Evolutionary conservation across 768 basidiomycete genomes (phyloP).

Genomic region (Aureoboletus auriporus): DNA sequence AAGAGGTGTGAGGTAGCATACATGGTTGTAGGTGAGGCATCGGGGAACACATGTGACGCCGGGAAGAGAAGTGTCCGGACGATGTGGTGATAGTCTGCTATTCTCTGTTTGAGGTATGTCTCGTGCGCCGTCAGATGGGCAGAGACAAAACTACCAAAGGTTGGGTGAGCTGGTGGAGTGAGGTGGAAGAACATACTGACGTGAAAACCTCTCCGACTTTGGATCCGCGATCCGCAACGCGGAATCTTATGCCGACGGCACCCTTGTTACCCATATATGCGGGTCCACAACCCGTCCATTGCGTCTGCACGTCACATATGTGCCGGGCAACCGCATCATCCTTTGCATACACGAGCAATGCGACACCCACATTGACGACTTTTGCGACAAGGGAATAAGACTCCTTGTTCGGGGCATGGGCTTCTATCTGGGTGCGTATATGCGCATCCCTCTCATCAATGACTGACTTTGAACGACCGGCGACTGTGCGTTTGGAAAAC

Average conservation of each 20-base stretch:
- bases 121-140: conserved; percentile 89
- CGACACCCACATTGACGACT: conserved; percentile 82
- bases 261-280: conserved; percentile 92
- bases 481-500: conserved; percentile 44
- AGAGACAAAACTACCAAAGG: conserved; percentile 69
- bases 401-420: conserved; percentile 67
- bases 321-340: conserved; percentile 61
- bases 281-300: conserved; percentile 72
- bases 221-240: conserved; percentile 53
- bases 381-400: conserved; percentile 75
- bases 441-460: conserved; percentile 65
- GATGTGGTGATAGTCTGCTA: conserved; percentile 80
- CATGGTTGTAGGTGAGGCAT: conserved; percentile 50
- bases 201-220: conserved; percentile 74
- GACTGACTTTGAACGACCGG: conserved; percentile 69
- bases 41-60: conserved; percentile 39
- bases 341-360: conserved; percentile 80
- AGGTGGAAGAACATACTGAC: conserved; percentile 43
- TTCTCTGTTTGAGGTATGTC: conserved; percentile 55
- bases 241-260: conserved; percentile 84
- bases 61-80: conserved; percentile 78
- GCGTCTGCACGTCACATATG: conserved; percentile 63
- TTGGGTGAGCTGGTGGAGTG: conserved; percentile 1
- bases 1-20: conserved; percentile 89
- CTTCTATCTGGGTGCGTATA: conserved; percentile 72